Evolutionary conservation across 352 stramenopile genomes (phyloP).

Genomic region (Phytopythium kandeliae): DNA sequence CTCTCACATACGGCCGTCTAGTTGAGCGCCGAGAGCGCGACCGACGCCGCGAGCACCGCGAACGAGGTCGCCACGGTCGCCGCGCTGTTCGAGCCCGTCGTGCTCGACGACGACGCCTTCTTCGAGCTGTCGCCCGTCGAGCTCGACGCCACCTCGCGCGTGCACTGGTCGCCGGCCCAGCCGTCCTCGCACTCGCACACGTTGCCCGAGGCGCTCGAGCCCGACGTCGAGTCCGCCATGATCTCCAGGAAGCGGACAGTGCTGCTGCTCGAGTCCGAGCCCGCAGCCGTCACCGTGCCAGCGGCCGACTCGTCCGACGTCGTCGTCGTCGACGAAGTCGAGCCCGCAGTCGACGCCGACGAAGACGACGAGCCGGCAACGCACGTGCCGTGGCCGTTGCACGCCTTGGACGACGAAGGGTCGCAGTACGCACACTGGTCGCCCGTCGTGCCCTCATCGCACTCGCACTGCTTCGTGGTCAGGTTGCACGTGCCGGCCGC

Average conservation of each 20-base stretch:
- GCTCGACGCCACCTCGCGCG: constrained; percentile 38
- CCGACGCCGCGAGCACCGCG: constrained; percentile 21
- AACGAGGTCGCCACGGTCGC: constrained; percentile 22
- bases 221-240: constrained; percentile 21
- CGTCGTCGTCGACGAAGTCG: no score
- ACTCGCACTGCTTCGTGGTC: constrained; percentile 55
- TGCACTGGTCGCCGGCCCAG: constrained; percentile 57
- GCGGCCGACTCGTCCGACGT: constrained; percentile 13
- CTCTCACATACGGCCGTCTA: no score
- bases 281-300: constrained; percentile 9
- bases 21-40: constrained; percentile 31
- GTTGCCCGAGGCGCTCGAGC: constrained; percentile 15
- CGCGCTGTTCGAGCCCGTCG: constrained; percentile 18
- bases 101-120: constrained; percentile 8
- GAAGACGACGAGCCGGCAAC: constrained; percentile 22
- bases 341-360: no score
- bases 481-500: constrained; percentile 64
- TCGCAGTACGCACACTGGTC: constrained; percentile 72
- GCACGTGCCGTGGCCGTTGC: constrained; percentile 55
- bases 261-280: constrained; percentile 13
- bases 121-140: constrained; percentile 8
- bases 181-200: constrained; percentile 52
- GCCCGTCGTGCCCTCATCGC: constrained; percentile 47
- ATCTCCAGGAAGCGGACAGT: constrained; percentile 14
- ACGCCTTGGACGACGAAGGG: constrained; percentile 39